Evolutionary conservation across 2,329 filamentous ascomycete genomes (phyloP).

Genomic region (Metarhizium anisopliae): DNA sequence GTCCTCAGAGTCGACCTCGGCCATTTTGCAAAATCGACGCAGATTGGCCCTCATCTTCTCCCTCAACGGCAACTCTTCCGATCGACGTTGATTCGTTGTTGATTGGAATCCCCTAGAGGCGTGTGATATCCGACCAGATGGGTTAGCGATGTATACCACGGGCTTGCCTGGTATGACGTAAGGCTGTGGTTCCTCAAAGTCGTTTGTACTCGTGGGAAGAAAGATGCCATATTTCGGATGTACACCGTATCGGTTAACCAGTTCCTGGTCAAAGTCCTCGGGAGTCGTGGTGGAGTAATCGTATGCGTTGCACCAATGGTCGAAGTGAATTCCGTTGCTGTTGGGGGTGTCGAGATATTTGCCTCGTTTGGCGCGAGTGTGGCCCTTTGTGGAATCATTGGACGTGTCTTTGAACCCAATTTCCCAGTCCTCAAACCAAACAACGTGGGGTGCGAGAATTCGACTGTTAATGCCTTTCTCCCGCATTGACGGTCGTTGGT

Average conservation of each 20-base stretch:
- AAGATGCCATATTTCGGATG: constrained; percentile 48
- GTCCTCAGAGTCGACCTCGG: constrained; percentile 23
- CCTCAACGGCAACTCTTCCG: constrained; percentile 23
- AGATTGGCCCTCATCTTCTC: constrained; percentile 25
- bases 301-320: constrained; percentile 43
- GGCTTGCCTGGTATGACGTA: constrained; percentile 37
- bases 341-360: constrained; percentile 46
- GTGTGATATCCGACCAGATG: constrained; percentile 37
- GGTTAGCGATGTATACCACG: constrained; percentile 38
- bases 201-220: constrained; percentile 37
- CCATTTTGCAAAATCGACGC: constrained; percentile 28
- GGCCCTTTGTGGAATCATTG: constrained; percentile 45
- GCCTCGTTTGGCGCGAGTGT: constrained; percentile 42
- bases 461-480: constrained; percentile 42
- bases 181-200: constrained; percentile 28
- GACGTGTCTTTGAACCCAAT: constrained; percentile 52
- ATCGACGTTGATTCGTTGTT: constrained; percentile 24
- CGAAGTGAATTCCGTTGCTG: constrained; percentile 43
- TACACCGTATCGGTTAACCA: constrained; percentile 38
- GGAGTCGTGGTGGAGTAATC: constrained; percentile 40
- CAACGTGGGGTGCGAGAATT: constrained; percentile 37
- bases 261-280: constrained; percentile 41
- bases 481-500: constrained; percentile 27
- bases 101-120: constrained; percentile 35
- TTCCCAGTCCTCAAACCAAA: constrained; percentile 41